These are phyloP conservation scores for Serpula lacrymans DNA, from an alignment of 768 basidiomycete genomes.

Conservation along the genomic window DNA sequence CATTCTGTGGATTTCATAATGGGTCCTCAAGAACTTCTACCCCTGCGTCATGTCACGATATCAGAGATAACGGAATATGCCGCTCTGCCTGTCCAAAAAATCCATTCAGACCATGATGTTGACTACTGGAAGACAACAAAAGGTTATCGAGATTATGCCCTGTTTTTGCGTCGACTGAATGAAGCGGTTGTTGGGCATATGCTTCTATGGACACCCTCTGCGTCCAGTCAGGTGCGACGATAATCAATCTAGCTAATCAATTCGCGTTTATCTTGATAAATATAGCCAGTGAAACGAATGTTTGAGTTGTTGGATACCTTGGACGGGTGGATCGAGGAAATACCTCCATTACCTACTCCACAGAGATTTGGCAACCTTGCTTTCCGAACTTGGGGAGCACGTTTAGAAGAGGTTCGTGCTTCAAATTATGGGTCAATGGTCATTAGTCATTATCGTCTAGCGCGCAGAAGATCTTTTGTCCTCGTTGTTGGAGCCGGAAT, in stretches of 20 bases:
- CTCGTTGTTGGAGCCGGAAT: conserved; percentile 44
- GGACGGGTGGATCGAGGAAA: conserved; percentile 73
- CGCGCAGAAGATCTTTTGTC: conserved; percentile 50
- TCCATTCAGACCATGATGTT: conserved; percentile 72
- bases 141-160: conserved; percentile 69
- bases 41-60: conserved; percentile 30
- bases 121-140: conserved; percentile 64
- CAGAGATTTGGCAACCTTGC: conserved; percentile 93
- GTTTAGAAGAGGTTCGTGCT: conserved; percentile 67
- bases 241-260: not conserved
- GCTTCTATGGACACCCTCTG: conserved; percentile 40
- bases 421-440: conserved; percentile 8
- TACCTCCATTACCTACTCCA: conserved; percentile 68
- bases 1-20: conserved; percentile 9
- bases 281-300: conserved; percentile 45
- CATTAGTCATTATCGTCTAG: conserved; percentile 29
- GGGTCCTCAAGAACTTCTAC: conserved; percentile 14
- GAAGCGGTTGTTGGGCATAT: conserved; percentile 70
- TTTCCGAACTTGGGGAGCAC: conserved; percentile 80
- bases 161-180: conserved; percentile 74
- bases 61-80: conserved; percentile 13
- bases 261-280: conserved; percentile 1
- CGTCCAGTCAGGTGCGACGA: conserved; percentile 24
- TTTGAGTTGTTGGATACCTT: conserved; percentile 63
- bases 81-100: conserved; percentile 46